A percentile compares a stretch with the other conserved stretches of the same genome.
phyloP scores from a whole-genome alignment of 371 early-diverging fungal species.

The Gilbertella persicaria region DNA sequence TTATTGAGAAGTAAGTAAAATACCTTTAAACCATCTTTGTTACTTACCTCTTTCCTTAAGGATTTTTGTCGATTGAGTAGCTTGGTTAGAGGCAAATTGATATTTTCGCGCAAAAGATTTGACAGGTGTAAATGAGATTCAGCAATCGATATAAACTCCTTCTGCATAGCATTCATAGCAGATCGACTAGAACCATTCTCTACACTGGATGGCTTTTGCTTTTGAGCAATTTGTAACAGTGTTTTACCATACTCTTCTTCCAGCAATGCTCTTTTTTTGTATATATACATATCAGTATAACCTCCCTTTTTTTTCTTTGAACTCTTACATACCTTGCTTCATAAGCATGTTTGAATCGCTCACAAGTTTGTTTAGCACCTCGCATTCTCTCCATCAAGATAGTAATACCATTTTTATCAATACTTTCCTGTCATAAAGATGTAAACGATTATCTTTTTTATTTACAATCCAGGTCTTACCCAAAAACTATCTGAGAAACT shows the following conservation, averaged over 20 bases:
- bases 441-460: neutral
- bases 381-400: slow-evolving; percentile 26
- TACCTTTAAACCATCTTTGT: neutral
- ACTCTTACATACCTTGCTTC: slow-evolving; percentile 24
- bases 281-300: neutral
- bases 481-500: slow-evolving; percentile 7
- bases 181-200: slow-evolving; percentile 23
- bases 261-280: slow-evolving; percentile 1
- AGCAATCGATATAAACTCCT: slow-evolving; percentile 15
- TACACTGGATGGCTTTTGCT: slow-evolving; percentile 19
- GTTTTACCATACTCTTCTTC: slow-evolving; percentile 34
- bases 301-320: neutral
- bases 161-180: slow-evolving; percentile 19
- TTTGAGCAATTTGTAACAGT: slow-evolving; percentile 21
- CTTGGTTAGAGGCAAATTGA: slow-evolving; percentile 9
- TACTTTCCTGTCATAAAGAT: slow-evolving; percentile 19
- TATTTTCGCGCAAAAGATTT: slow-evolving; percentile 8
- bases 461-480: neutral
- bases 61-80: slow-evolving; percentile 21
- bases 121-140: slow-evolving; percentile 26
- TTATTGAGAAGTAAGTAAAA: neutral
- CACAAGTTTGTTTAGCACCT: slow-evolving; percentile 33
- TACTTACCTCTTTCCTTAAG: slow-evolving; percentile 23
- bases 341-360: slow-evolving; percentile 24
- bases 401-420: slow-evolving; percentile 26